A percentile compares a stretch with the other conserved stretches of the same genome.
These are phyloP conservation scores for Cladosporium sp. DNA, from an alignment of 2,329 filamentous ascomycete genomes.

Conservation along the genomic window DNA sequence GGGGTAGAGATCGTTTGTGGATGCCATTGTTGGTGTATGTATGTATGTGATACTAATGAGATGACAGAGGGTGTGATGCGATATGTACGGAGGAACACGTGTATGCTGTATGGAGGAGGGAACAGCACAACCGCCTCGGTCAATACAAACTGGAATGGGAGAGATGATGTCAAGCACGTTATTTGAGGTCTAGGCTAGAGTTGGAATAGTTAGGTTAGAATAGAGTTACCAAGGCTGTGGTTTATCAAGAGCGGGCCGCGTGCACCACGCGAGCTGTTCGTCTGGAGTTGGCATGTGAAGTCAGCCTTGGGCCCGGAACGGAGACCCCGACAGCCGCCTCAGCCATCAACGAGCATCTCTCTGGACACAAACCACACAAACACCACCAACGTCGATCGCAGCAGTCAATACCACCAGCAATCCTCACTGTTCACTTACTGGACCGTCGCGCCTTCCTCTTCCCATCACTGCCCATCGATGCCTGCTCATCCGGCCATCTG, in stretches of 20 bases:
- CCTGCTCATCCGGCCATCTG: background rate
- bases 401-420: background rate
- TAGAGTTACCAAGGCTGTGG: background rate
- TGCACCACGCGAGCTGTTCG: slow-evolving; percentile 1
- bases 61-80: background rate
- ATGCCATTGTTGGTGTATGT: slow-evolving; percentile 11
- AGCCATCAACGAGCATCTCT: background rate
- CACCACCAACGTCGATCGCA: background rate
- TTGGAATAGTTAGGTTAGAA: background rate
- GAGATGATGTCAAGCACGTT: slow-evolving; percentile 12
- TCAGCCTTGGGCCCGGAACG: background rate
- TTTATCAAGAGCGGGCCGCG: background rate
- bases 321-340: background rate
- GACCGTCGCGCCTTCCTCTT: background rate
- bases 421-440: background rate
- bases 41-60: background rate
- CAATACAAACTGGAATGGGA: background rate
- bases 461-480: background rate
- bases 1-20: slow-evolving; percentile 43
- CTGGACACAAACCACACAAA: background rate
- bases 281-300: background rate
- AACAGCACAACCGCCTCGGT: background rate
- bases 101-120: background rate
- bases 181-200: background rate
- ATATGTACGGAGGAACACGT: background rate